Conservation (phyloP, 345 rosid species). For the Melastoma malabathricum region DNA sequence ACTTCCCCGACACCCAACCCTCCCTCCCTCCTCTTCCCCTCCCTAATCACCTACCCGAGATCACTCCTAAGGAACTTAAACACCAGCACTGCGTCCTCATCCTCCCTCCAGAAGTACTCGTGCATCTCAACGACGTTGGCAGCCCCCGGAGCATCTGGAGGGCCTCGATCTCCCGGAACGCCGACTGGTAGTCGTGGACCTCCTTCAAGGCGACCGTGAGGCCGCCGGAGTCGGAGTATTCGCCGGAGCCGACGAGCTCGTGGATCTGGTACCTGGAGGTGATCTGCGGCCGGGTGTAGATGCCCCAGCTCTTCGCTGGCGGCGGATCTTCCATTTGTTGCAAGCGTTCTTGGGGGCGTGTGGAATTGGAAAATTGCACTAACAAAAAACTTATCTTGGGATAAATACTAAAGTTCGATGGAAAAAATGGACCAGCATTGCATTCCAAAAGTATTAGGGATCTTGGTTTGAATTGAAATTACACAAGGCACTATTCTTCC, state of each 20-base stretch:
- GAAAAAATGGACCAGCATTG: no score
- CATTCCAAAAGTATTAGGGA: no score
- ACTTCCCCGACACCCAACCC: conserved; percentile 37
- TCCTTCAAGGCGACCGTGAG: conserved; percentile 77
- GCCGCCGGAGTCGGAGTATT: conserved; percentile 79
- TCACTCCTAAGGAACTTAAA: conserved; percentile 74
- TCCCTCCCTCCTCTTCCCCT: conserved; percentile 32
- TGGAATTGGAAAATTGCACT: no score
- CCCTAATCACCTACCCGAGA: conserved; percentile 48
- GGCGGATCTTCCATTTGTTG: not conserved
- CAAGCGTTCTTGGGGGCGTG: no score
- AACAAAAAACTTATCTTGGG: no score
- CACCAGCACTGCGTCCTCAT: conserved; percentile 93
- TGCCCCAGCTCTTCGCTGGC: conserved; percentile 89
- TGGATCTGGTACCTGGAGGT: conserved; percentile 73
- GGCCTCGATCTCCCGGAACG: conserved; percentile 86
- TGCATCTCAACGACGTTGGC: conserved; percentile 68
- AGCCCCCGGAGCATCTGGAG: conserved; percentile 52
- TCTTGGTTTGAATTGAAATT: no score
- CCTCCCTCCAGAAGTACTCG: conserved; percentile 91
- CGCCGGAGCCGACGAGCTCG: conserved; percentile 81
- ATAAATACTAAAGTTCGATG: no score
- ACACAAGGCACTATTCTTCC: no score
- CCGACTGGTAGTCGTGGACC: conserved; percentile 90
- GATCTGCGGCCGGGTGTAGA: conserved; percentile 77